Evolutionary conservation across 805 yeast genomes (phyloP), one percentile per base, ranked within the genome.

Genomic region (Metschnikowia picachoensis): DNA sequence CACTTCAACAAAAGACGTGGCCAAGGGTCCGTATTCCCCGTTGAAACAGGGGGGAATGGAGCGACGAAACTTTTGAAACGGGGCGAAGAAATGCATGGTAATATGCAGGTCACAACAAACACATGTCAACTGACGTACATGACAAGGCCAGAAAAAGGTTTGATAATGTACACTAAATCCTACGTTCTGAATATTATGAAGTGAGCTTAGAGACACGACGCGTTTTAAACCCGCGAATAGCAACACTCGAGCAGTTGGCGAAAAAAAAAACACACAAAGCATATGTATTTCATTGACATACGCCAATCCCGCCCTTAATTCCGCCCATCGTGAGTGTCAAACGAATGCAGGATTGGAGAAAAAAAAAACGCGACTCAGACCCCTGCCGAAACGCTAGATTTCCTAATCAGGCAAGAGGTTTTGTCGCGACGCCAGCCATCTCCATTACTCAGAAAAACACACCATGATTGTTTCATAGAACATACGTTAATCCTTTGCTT

Each of bases 341-440:
- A n/a, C n/a, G n/a, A n/a, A n/a, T n/a, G 25, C 25, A 20, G 25
- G 25, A 20, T 20, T 20, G 25, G 25, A 5, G 25, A 20, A 7
- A 20, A 20, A 20, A 20, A 39, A 33, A 40, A 30, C 43, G 43
- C 43, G 43, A 40, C 25, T 20, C 29, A 16, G 13, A 33, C 37
- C 30, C 41, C 46, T 43, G 41, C 41, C 25, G 37, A 13, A 37
- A 31, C 29, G 41, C 35, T 37, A 4, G 11, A 16, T 37, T 37
- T 29, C 46, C 46, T 37, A 15, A 13, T 43, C 28, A 10, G 41
- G 46, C 12, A 43, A 16, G 35, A n/a, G 37, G 28, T 17, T 11
- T 30, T 13, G 33, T 28, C 37, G 46, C 46, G 41, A 16, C 37
- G 46, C 41, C 46, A 43, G 44, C 44, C 46, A 43, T 39, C 44